These are phyloP conservation scores for Colletotrichum navitas DNA, from an alignment of 2,329 filamentous ascomycete species.

Conservation along the genomic window DNA sequence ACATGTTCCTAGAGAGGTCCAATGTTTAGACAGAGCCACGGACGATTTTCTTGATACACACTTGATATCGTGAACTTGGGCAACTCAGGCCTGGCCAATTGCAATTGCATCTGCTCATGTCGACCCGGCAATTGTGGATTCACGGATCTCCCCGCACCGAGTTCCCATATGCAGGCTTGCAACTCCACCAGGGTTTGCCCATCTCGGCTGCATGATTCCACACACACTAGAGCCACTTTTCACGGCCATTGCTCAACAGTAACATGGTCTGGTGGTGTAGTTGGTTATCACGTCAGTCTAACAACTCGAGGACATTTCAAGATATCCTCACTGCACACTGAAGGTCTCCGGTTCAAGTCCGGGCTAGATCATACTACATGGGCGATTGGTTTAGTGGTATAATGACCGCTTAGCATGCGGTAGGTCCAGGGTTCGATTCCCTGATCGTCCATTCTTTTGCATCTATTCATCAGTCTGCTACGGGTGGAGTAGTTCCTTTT, in stretches of 20 bases:
- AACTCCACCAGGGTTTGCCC: conserved; percentile 4
- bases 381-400: conserved; percentile 42
- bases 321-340: conserved; percentile 17
- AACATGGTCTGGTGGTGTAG: conserved; percentile 53
- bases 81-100: too few relatives aligned
- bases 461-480: neutral
- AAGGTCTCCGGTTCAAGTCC: conserved; percentile 42
- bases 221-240: neutral
- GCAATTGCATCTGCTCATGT: too few relatives aligned
- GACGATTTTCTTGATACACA: too few relatives aligned
- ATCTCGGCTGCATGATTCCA: neutral
- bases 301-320: conserved; percentile 44
- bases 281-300: conserved; percentile 65
- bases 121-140: neutral
- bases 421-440: conserved; percentile 42
- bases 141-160: neutral
- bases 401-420: conserved; percentile 41
- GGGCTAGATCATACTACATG: conserved; percentile 25
- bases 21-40: neutral
- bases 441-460: conserved; percentile 33
- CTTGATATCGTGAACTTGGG: neutral
- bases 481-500: neutral
- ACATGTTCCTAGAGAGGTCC: too few relatives aligned
- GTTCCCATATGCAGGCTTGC: neutral
- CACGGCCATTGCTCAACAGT: conserved; percentile 25